Evolutionary conservation across 257 asterid genomes (phyloP).

Genomic region (Ilex aquifolium): DNA sequence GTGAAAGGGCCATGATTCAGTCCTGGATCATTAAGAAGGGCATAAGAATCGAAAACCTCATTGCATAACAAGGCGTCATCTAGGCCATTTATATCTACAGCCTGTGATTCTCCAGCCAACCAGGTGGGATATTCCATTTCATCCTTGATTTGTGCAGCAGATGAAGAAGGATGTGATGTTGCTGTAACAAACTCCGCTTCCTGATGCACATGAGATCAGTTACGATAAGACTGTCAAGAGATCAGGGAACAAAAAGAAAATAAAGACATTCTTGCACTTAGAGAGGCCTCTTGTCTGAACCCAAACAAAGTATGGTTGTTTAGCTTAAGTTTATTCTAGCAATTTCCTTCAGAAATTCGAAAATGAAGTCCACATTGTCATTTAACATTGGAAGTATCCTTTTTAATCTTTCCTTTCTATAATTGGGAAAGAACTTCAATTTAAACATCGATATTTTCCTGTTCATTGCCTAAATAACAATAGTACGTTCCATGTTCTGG

Average conservation of each 20-base stretch:
- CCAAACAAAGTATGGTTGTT: too few species aligned
- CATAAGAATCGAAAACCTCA: conserved; percentile 28
- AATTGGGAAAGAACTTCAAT: too few species aligned
- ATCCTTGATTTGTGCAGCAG: conserved; percentile 28
- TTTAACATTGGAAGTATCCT: too few species aligned
- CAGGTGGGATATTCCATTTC: conserved; percentile 27
- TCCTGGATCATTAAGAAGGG: conserved; percentile 10
- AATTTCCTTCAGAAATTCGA: too few species aligned
- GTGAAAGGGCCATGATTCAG: conserved; percentile 18
- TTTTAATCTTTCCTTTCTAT: too few species aligned
- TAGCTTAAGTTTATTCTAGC: too few species aligned
- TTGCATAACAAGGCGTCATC: conserved; percentile 37
- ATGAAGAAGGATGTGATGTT: conserved; percentile 5
- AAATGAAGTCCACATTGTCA: too few species aligned
- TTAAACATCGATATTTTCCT: too few species aligned
- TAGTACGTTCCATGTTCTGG: too few species aligned
- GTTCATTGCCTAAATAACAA: too few species aligned
- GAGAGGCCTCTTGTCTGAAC: too few species aligned
- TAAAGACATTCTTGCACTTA: neutral
- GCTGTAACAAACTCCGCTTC: conserved; percentile 30
- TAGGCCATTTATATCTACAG: conserved; percentile 16
- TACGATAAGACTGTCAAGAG: neutral
- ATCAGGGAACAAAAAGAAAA: neutral
- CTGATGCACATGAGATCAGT: conserved; percentile 26
- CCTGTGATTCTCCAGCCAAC: conserved; percentile 38